These are phyloP conservation scores for Nicotiana tabacum DNA, from an alignment of 257 asterid species.

Conservation along the genomic window DNA sequence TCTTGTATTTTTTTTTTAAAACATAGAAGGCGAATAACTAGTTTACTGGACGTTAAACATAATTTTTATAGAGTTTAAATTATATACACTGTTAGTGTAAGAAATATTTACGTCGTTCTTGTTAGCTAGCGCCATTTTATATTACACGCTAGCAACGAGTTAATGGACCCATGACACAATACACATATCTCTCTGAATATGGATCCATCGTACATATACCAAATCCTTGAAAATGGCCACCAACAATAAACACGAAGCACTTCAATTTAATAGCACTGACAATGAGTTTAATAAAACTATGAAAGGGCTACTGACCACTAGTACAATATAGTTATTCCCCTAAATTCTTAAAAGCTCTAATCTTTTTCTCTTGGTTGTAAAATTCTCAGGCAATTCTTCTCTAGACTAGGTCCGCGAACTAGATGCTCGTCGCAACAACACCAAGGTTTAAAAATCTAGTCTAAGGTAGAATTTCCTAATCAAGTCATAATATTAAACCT, in stretches of 20 bases:
- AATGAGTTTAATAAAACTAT: not conserved
- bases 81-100: too few species aligned
- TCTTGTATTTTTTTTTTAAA: too few species aligned
- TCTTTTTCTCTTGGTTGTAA: not conserved
- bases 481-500: not conserved
- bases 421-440: too few species aligned
- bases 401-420: not conserved
- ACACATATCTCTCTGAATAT: not conserved
- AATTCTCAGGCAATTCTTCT: not conserved
- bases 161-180: not conserved
- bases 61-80: too few species aligned
- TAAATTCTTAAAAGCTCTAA: not conserved
- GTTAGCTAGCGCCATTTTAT: too few species aligned
- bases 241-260: not conserved
- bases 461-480: not conserved
- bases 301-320: not conserved
- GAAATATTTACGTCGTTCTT: too few species aligned
- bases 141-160: too few species aligned
- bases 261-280: not conserved
- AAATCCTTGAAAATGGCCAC: not conserved
- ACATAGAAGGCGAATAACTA: too few species aligned
- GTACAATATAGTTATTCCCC: not conserved
- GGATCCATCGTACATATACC: not conserved
- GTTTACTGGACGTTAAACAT: too few species aligned
- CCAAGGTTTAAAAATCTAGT: not conserved